Conservation (phyloP, 208 protist genomes). For the Herpetomonas samuelpessoai region DNA sequence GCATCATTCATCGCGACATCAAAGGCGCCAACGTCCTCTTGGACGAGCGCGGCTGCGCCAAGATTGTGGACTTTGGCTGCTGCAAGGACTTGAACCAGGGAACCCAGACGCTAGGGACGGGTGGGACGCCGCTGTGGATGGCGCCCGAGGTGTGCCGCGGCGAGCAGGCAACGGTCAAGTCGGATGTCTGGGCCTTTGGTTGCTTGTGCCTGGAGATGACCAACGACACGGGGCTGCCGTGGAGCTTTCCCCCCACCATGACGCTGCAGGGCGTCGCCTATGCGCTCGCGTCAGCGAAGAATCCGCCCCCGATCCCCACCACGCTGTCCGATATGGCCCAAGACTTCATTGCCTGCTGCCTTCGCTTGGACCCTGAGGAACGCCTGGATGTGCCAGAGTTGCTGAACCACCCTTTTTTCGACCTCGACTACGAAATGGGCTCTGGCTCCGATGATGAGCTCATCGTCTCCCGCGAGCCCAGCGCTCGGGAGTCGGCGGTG, state of each 20-base stretch:
- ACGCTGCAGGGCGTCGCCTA: slow-evolving; percentile 61
- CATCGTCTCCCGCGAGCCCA: slow-evolving; percentile 34
- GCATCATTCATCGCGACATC: slow-evolving; percentile 90
- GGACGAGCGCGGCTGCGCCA: slow-evolving; percentile 76
- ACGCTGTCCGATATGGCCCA: slow-evolving; percentile 48
- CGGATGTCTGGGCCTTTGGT: slow-evolving; percentile 81
- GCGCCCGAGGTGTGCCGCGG: slow-evolving; percentile 82
- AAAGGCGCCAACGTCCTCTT: slow-evolving; percentile 91
- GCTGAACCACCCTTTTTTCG: slow-evolving; percentile 79
- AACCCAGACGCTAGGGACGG: slow-evolving; percentile 35
- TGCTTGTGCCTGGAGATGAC: slow-evolving; percentile 85
- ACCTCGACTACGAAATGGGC: slow-evolving; percentile 21
- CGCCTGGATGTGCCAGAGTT: slow-evolving; percentile 54
- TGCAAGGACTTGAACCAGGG: slow-evolving; percentile 67
- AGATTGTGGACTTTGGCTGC: slow-evolving; percentile 94
- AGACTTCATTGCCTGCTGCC: slow-evolving; percentile 63
- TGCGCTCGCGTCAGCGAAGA: slow-evolving; percentile 55
- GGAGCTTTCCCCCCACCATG: slow-evolving; percentile 50
- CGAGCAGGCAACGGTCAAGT: slow-evolving; percentile 55
- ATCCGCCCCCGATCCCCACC: slow-evolving; percentile 53
- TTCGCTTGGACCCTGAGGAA: slow-evolving; percentile 59
- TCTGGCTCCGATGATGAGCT: slow-evolving; percentile 37
- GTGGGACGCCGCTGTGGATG: slow-evolving; percentile 83
- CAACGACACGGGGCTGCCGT: slow-evolving; percentile 60
- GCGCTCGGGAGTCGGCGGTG: slow-evolving; percentile 29